Evolutionary conservation across 1,284 basidiomycete genomes (phyloP).

Genomic region (Schizophyllum amplum): DNA sequence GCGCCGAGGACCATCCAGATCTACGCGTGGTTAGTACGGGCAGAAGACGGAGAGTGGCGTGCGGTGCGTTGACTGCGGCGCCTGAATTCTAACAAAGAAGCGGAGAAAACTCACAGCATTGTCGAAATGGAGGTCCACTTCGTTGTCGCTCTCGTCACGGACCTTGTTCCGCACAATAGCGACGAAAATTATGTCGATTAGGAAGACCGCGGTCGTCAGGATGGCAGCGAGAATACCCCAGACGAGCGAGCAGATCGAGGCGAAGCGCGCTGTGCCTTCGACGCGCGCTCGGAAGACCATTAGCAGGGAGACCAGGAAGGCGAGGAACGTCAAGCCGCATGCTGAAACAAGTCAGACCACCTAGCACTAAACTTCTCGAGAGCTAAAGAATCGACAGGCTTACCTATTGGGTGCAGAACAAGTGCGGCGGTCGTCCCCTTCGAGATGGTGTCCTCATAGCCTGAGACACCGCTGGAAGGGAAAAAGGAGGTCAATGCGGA

Average conservation of each 20-base stretch:
- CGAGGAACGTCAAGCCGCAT: slow-evolving; percentile 42
- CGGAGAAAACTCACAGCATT: slow-evolving; percentile 41
- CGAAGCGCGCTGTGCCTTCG: slow-evolving; percentile 26
- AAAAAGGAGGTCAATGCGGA: slow-evolving; percentile 7
- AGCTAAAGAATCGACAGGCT: not conserved
- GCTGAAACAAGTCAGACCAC: slow-evolving; percentile 25
- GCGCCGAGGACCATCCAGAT: slow-evolving; percentile 48
- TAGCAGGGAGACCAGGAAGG: slow-evolving; percentile 39
- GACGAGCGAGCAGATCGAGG: slow-evolving; percentile 26
- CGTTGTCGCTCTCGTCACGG: slow-evolving; percentile 31
- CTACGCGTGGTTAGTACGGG: slow-evolving; percentile 18
- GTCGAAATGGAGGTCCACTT: slow-evolving; percentile 33
- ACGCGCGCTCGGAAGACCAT: slow-evolving; percentile 31
- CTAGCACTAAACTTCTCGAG: not conserved
- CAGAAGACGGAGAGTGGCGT: not conserved
- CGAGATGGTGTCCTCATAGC: slow-evolving; percentile 34
- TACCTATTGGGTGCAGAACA: slow-evolving; percentile 17
- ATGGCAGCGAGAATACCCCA: slow-evolving; percentile 30
- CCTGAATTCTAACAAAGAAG: slow-evolving; percentile 1
- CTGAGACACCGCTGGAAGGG: slow-evolving; percentile 20
- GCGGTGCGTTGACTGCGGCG: not conserved
- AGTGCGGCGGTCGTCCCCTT: slow-evolving; percentile 27
- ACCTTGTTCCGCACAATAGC: slow-evolving; percentile 35
- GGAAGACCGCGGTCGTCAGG: slow-evolving; percentile 41
- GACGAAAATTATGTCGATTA: slow-evolving; percentile 46